Conservation (phyloP, 2,329 filamentous ascomycete genomes). For the Colletotrichum coccodes region DNA sequence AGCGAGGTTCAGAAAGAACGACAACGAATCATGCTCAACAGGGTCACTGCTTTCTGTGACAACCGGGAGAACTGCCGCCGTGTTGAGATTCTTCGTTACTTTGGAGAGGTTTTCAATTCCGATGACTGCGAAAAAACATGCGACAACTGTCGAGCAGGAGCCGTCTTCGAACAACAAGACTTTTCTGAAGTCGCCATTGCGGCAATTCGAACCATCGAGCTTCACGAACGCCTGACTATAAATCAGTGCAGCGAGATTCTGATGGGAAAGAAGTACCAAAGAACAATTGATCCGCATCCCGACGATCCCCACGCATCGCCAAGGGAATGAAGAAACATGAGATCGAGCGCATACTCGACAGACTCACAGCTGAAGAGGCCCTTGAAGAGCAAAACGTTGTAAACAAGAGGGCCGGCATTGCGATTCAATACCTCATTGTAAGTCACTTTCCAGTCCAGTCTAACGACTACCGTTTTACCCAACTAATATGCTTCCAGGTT, state of each 20-base stretch:
- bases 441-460: conserved; percentile 42
- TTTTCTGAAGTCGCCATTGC: conserved; percentile 79
- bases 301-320: conserved; percentile 72
- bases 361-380: conserved; percentile 78
- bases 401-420: conserved; percentile 71
- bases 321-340: conserved; percentile 78
- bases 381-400: conserved; percentile 76
- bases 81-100: conserved; percentile 91
- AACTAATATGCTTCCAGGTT: conserved; percentile 40
- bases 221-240: conserved; percentile 73
- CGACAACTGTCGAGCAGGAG: conserved; percentile 86
- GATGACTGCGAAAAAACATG: conserved; percentile 80
- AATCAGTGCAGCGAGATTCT: conserved; percentile 87
- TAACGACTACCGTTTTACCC: neutral
- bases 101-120: conserved; percentile 83
- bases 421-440: conserved; percentile 78
- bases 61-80: conserved; percentile 89
- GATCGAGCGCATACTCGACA: conserved; percentile 85
- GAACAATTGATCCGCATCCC: conserved; percentile 63
- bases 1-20: conserved; percentile 83
- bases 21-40: conserved; percentile 85
- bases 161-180: conserved; percentile 78
- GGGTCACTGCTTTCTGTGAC: conserved; percentile 88
- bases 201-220: conserved; percentile 75
- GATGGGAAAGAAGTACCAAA: conserved; percentile 73